Evolutionary conservation across 331 rosid genomes (phyloP), one percentile per base, ranked within the genome.

Genomic region (Malus hybrid): DNA sequence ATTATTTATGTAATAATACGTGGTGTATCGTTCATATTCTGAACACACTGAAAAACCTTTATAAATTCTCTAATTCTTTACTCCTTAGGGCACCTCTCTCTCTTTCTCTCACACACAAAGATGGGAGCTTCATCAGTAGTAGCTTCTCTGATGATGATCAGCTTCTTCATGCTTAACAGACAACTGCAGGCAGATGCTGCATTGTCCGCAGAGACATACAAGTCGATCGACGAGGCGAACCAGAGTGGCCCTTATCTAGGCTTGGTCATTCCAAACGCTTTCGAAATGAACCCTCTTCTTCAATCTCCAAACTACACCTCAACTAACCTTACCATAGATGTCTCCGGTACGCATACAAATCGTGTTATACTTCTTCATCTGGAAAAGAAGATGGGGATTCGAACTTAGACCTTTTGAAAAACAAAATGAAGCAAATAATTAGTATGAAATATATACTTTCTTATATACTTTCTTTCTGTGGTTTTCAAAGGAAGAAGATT

Each of bases 201-300:
- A 73, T 26, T 87, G 39, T 53, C 81, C 0, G 24, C 76, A 53
- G 14, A 77, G 15, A 68, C 81, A 10, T 76, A 28, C 20, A 52
- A 62, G 5, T 30, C 63, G 57, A 83, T 89, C 6, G 66, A 57
- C 16, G 63, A 46, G 65, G 80, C 66, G 10, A 89, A 87, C 68
- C 0, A 42, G n/a, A 4, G 74, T 42, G 89, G 91, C 44, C 89
- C 91, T 62, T 87, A 83, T 68, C 26, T 89, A 26, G 95, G 95
- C 36, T 44, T 89, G 63, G 72, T 86, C 80, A 86, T 84, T 77
- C 90, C 92, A 22, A 87, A 82, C 66, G 9, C 80, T 10, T 89
- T 78, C 29, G 94, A 89, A 79, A 55, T 85, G 52, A 26, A 82
- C 63, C 94, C 91, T 80, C 88, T 87, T 44, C 88, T 89, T 80